phyloP scores from a whole-genome alignment of 2,329 filamentous ascomycete genomes.

The Hymenotorrendiella dingleyae region DNA sequence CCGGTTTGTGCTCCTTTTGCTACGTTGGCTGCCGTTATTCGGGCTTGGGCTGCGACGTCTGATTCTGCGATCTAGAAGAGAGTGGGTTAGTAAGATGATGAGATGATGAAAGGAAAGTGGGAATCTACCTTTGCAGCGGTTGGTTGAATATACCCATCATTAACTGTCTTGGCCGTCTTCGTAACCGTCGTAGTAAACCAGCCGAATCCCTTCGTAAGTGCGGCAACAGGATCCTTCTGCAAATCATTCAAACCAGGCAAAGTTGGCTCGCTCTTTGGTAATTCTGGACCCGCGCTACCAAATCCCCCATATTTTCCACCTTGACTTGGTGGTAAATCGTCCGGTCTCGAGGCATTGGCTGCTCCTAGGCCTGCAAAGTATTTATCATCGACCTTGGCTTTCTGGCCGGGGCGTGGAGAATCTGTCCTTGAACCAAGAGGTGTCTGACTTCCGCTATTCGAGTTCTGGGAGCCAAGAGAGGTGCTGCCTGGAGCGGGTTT shows the following conservation, averaged over 20 bases:
- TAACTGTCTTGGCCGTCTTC: constrained; percentile 86
- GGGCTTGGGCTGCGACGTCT: constrained; percentile 65
- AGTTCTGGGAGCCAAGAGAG: constrained; percentile 17
- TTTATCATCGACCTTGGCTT: constrained; percentile 69
- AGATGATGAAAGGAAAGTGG: constrained; percentile 1
- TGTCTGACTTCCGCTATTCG: constrained; percentile 25
- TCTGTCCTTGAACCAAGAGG: constrained; percentile 22
- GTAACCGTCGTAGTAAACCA: constrained; percentile 87
- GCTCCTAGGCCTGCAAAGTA: constrained; percentile 84
- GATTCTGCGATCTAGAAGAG: constrained; percentile 64
- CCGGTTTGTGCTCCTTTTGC: constrained; percentile 62
- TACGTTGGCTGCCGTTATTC: constrained; percentile 57
- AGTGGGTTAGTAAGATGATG: constrained; percentile 14
- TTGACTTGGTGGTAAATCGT: constrained; percentile 73
- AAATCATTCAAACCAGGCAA: constrained; percentile 78
- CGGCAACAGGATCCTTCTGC: constrained; percentile 83
- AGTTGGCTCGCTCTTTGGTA: constrained; percentile 37
- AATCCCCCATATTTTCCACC: constrained; percentile 92
- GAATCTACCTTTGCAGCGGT: constrained; percentile 73
- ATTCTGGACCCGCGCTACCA: constrained; percentile 60
- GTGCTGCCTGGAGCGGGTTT: constrained; percentile 37
- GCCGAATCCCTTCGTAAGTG: constrained; percentile 85
- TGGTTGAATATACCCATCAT: constrained; percentile 87
- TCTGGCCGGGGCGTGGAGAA: constrained; percentile 33
- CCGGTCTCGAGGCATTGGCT: constrained; percentile 73